Evolutionary conservation across 805 yeast genomes (phyloP), one percentile per base, ranked within the genome.

Genomic region (Candida methanosorbosa): DNA sequence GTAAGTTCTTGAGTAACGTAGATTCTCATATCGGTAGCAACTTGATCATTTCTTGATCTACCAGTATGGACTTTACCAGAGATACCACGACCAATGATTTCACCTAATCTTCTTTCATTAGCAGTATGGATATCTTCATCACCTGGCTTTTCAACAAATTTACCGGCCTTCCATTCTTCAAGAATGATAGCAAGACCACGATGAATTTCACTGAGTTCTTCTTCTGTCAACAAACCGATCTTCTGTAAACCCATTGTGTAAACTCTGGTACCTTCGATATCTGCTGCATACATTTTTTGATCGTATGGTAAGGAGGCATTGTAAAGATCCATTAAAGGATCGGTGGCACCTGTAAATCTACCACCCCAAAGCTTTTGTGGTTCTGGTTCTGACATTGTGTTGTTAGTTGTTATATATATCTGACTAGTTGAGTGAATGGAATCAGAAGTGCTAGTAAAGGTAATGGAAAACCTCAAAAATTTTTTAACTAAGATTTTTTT

Each of bases 11-110:
- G 88, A 51, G 96, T 80, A 37, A 92, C 96, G 47, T 75, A 90
- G 19, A 92, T 75, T 60, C 99, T 75, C 95, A 92, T 85, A 56
- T 92, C 98, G n/a, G 97, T 90, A 30, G 96, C 98, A 34, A 88
- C 97, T 66, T 92, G 99, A 59, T 92, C 99, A 54, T 92, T 92
- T 71, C 99, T 79, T 31, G 95, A 84, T 56, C 99, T 78, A 41
- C 99, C 99, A n/a, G 99, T 92, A 59, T 92, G 99, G 21, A 92
- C 97, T 52, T 92, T 92, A 27, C 99, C 99, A 13, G 97, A 84
- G 55, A 92, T 90, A 36, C 76, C 78, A 50, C 78, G 78, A 37
- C 98, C 99, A 50, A 92, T 92, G 35, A 92, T 66, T 63, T 92
- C 99, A 33, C 99, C 98, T 43, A 92, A 68, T 53, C 98, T 74